Percentiles rank a stretch among this genome's conserved stretches.
Conservation (phyloP, 331 rosid species). For the Telfairia occidentalis region DNA sequence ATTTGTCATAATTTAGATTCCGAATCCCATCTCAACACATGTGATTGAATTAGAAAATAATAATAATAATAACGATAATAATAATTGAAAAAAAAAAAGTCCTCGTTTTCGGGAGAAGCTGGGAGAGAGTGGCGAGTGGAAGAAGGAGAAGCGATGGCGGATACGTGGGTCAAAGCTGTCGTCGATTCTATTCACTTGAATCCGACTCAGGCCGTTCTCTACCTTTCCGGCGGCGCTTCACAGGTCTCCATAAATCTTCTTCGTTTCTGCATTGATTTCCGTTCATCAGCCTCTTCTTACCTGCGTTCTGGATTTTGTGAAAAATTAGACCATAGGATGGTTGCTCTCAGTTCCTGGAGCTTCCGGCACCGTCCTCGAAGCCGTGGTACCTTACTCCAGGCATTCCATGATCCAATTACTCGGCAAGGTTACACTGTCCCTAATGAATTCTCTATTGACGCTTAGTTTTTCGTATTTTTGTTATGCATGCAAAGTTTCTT, state of each 20-base stretch:
- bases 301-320: neutral
- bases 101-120: neutral
- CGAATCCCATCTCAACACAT: too few relatives aligned
- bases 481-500: neutral
- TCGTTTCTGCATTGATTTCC: neutral
- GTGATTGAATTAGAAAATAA: too few relatives aligned
- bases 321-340: slow-evolving; percentile 43
- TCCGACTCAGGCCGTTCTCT: slow-evolving; percentile 58
- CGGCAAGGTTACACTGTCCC: slow-evolving; percentile 38
- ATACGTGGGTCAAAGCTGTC: slow-evolving; percentile 27
- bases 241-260: slow-evolving; percentile 28
- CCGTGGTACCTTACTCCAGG: slow-evolving; percentile 62
- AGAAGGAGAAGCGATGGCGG: slow-evolving; percentile 29
- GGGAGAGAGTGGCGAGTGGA: neutral
- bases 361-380: slow-evolving; percentile 70
- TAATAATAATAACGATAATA: too few relatives aligned
- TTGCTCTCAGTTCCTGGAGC: slow-evolving; percentile 77
- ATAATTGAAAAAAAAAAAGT: too few relatives aligned
- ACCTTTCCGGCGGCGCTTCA: slow-evolving; percentile 75
- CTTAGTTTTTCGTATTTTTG: neutral
- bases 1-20: too few relatives aligned
- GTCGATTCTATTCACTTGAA: slow-evolving; percentile 64
- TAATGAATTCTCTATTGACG: neutral
- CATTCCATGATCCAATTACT: slow-evolving; percentile 62
- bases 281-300: neutral